Evolutionary conservation across 345 rosid species (phyloP), one percentile per base, ranked within the genome.

Genomic region (Murraya koenigii): DNA sequence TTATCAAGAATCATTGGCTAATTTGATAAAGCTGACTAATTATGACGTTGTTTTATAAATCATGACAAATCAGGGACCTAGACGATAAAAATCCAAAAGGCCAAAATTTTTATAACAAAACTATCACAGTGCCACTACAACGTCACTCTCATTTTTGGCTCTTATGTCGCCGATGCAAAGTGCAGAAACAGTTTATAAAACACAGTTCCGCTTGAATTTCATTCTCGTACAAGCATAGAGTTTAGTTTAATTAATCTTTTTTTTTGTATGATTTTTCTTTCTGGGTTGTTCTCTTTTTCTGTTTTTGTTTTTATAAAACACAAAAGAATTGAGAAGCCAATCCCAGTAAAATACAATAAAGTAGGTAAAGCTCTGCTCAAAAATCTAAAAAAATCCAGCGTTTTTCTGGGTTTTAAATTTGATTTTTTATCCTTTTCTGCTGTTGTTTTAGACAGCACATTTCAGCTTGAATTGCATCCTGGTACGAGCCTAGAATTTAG

Each of bases 391-490:
- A 63, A 7, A 30, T 63, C 39, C 25, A 32, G 41, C 23, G 13
- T 30, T 63, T 63, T 63, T 44, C 23, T 41, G 38, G 68, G 58
- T 41, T 26, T 26, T 41, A 26, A 26, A 30, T 54, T 54, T 5
- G 30, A 28, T 20, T 54, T 52, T 54, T 15, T 32, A 33, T 36
- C 25, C 25, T 17, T 13, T 36, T 72, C 75, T 35, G 59, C 32
- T n/a, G 35, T n/a, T 54, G 75, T n/a, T 55, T 71, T 74, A 17
- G 25, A 17, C 39, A 8, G 49, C 38, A 76, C 72, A 55, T 68
- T 68, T 69, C 35, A 20, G 15, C 33, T 59, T 69, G 52, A 59
- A 47, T 44, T 69, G 79, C 47, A 20, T 36, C 59, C 74, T 77
- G 80, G 80, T 60, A 30, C 25, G 74, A 59, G 32, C 39, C 0